Evolutionary conservation across 441 rosid genomes (phyloP), one percentile per base, ranked within the genome.

Genomic region (Corymbia calophylla): DNA sequence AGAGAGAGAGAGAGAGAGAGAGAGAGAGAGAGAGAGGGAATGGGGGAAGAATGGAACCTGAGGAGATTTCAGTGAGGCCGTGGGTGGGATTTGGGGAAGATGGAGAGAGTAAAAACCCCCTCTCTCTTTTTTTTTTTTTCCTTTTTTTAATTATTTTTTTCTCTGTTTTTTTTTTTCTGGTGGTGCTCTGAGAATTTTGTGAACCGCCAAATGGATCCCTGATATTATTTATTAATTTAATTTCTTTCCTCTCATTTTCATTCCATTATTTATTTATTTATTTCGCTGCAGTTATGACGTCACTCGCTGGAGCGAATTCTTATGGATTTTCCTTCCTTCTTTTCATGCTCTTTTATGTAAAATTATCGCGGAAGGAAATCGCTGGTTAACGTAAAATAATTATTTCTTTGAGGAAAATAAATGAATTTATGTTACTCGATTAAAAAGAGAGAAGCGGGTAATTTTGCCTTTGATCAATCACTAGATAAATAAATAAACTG

Each of bases 61-160:
- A 2, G 18, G 53, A 77, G 64, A 39, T 77, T n/a, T 77, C 84
- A 77, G 84, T 77, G 84, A 31, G 8, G 70, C 70, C n/a, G 44
- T 39, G 44, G 44, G 44, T 29, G 32, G 77, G 77, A 21, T 12
- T 12, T 23, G 84, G 51, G n/a, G 82, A 12, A 73, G 48, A 64
- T 4, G 27, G 25, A 32, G 48, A 70, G 27, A 68, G 49, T 1
- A 23, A 77, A 73, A 44, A 12, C 5, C 51, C n/a, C 29, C 13
- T 17, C 16, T 11, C 14, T 6, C 7, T 17, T 11, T 8, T 6
- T 39, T 6, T 23, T 11, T 21, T 0, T 1, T 0, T 9, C 2
- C 17, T 16, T 8, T 8, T 8, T 4, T 31, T 16, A 10, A 27
- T 64, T 7, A 13, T 68, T 32, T 17, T 17, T 18, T 10, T 5